Evolutionary conservation across 441 rosid genomes (phyloP).

Genomic region (Macaranga tanarius): DNA sequence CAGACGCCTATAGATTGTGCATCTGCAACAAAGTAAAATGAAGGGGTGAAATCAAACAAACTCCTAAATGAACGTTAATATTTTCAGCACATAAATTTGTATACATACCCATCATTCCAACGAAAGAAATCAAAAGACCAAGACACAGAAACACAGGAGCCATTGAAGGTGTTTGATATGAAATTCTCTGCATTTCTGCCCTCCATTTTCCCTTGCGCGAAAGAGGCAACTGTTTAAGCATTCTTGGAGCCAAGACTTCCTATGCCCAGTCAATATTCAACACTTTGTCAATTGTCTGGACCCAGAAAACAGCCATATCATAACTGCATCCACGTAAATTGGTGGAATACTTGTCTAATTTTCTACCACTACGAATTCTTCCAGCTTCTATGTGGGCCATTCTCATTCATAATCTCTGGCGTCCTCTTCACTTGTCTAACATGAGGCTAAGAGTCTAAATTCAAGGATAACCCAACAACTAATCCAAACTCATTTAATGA

Average conservation of each 20-base stretch:
- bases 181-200: neutral
- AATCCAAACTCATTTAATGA: no score
- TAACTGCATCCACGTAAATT: neutral
- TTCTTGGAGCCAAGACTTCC: no score
- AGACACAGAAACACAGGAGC: conserved; percentile 10
- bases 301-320: neutral
- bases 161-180: conserved; percentile 6
- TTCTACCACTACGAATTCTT: neutral
- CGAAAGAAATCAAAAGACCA: conserved; percentile 2
- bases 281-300: neutral
- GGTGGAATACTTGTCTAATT: neutral
- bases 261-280: neutral
- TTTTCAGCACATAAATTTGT: neutral
- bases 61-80: no score
- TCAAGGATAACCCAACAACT: no score
- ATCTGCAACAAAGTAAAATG: conserved; percentile 12
- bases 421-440: neutral
- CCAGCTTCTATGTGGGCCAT: neutral
- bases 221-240: neutral
- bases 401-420: neutral
- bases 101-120: conserved; percentile 6
- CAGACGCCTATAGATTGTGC: conserved; percentile 37
- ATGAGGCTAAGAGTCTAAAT: neutral
- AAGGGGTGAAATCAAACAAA: neutral
- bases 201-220: neutral